These are phyloP conservation scores for Cynanchum wilfordii DNA, from an alignment of 257 asterid species.

Conservation along the genomic window DNA sequence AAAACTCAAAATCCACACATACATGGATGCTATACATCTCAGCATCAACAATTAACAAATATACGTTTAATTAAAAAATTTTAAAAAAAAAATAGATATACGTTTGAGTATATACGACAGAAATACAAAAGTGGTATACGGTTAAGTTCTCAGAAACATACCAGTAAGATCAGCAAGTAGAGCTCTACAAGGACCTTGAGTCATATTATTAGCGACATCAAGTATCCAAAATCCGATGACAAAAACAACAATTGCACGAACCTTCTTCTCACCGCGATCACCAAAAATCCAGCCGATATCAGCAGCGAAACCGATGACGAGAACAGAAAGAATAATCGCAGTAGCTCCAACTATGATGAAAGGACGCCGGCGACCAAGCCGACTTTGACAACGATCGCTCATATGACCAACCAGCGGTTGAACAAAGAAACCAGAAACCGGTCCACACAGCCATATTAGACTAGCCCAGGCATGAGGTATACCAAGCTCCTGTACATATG, in stretches of 20 bases:
- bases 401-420: constrained; percentile 74
- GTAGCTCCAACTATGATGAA: constrained; percentile 63
- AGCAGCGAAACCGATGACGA: constrained; percentile 62
- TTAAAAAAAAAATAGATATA: not conserved
- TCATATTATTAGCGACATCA: constrained; percentile 79
- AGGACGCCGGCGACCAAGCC: constrained; percentile 79
- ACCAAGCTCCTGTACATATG: constrained; percentile 85
- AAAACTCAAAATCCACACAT: not conserved
- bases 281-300: constrained; percentile 75
- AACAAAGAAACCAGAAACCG: constrained; percentile 75
- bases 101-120: not conserved
- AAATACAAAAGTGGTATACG: not conserved
- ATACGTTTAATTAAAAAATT: not conserved
- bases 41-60: not conserved
- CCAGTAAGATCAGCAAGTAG: constrained; percentile 87
- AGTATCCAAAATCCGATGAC: constrained; percentile 83
- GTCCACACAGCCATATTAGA: constrained; percentile 87
- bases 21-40: not conserved
- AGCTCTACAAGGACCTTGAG: constrained; percentile 90
- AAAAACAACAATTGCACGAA: constrained; percentile 59
- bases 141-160: constrained; percentile 15
- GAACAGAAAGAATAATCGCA: constrained; percentile 58
- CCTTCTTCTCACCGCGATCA: constrained; percentile 42
- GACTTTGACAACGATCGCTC: constrained; percentile 70
- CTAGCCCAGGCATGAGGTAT: constrained; percentile 88